Conservation (phyloP, 75 land plant species). For the Azolla pinnata region DNA sequence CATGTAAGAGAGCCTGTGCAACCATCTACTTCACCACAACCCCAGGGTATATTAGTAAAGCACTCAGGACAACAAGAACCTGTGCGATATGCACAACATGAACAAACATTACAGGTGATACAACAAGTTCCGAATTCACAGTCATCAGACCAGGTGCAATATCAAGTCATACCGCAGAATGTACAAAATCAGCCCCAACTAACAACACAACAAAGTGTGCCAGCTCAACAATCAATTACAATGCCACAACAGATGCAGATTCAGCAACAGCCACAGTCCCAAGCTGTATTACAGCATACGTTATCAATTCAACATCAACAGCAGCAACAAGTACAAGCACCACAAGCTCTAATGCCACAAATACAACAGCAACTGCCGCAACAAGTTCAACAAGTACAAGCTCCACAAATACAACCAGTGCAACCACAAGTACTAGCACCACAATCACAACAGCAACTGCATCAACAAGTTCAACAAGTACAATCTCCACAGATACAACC, state of each 20-base stretch:
- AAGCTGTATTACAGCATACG: background rate
- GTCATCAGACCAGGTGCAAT: background rate
- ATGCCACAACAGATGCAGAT: background rate
- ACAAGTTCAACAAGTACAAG: constrained; percentile 3
- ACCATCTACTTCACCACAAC: background rate
- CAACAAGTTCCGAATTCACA: background rate
- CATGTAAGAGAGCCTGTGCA: background rate
- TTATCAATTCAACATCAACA: background rate
- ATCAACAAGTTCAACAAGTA: constrained; percentile 1
- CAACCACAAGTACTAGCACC: constrained; percentile 6
- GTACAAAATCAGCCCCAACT: background rate
- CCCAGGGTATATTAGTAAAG: background rate
- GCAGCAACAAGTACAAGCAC: background rate
- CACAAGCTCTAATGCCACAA: background rate
- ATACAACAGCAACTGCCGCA: constrained; percentile 4
- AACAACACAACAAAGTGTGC: background rate
- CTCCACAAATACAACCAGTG: constrained; percentile 5
- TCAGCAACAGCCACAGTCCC: constrained; percentile 5
- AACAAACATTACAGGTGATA: background rate
- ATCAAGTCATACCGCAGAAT: background rate
- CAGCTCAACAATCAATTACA: background rate
- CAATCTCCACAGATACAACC: constrained; percentile 8
- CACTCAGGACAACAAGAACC: constrained; percentile 1
- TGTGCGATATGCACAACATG: background rate
- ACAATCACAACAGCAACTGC: constrained; percentile 2